These are phyloP conservation scores for Luffa aegyptiaca DNA, from an alignment of 306 rosid species.

Conservation along the genomic window DNA sequence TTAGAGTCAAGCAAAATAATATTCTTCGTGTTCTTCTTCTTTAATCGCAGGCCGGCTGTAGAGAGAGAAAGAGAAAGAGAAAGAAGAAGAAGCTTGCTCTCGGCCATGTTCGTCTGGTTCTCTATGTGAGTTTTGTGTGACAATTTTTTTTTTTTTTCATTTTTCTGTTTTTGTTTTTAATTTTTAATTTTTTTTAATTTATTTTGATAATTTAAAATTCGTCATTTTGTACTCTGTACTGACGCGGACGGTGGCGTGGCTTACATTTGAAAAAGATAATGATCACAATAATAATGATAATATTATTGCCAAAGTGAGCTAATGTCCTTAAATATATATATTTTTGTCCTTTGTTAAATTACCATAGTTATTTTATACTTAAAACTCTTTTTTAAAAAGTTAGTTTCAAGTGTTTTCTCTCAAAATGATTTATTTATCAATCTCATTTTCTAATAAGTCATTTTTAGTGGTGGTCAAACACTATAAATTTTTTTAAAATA, in stretches of 20 bases:
- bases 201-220: neutral
- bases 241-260: neutral
- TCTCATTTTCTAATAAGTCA: no score
- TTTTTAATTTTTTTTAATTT: neutral
- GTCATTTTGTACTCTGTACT: neutral
- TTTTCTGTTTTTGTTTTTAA: neutral
- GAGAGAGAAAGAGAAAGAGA: constrained; percentile 22
- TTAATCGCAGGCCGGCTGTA: neutral
- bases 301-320: neutral
- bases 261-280: neutral
- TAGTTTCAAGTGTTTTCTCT: no score
- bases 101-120: constrained; percentile 48
- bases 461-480: no score
- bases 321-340: no score
- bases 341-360: no score
- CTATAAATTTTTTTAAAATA: no score
- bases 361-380: no score
- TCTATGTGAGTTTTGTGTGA: constrained; percentile 5
- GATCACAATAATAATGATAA: neutral
- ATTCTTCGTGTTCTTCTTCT: neutral
- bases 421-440: no score
- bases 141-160: neutral
- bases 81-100: constrained; percentile 22
- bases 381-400: no score
- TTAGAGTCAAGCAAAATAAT: constrained; percentile 15